Percentiles rank a stretch among this genome's conserved stretches.
Conservation (phyloP, 2,329 filamentous ascomycete genomes). For the Cladosporium oxysporum region DNA sequence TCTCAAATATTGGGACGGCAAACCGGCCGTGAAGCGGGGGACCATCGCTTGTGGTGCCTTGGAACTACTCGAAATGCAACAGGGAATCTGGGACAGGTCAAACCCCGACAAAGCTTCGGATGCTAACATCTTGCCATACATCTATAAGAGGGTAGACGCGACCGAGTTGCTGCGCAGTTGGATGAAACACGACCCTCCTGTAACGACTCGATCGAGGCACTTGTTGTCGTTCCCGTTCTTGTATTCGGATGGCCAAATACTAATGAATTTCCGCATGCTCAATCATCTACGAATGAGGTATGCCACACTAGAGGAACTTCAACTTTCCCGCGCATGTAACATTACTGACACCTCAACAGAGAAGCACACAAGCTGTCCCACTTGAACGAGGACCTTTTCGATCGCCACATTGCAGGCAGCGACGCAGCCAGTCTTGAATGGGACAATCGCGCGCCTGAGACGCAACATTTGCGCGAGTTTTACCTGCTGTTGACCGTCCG, state of each 20-base stretch:
- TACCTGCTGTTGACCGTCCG: conserved; percentile 49
- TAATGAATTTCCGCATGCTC: conserved; percentile 83
- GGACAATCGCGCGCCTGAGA: conserved; percentile 37
- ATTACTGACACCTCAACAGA: conserved; percentile 6
- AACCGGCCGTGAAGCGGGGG: conserved; percentile 67
- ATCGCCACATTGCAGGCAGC: conserved; percentile 12
- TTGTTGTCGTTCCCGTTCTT: conserved; percentile 79
- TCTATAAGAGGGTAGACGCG: conserved; percentile 73
- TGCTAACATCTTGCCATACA: conserved; percentile 53
- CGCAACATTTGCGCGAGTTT: conserved; percentile 33
- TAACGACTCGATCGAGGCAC: conserved; percentile 67
- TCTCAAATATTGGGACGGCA: conserved; percentile 78
- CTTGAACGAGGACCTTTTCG: conserved; percentile 18
- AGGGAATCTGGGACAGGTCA: conserved; percentile 4
- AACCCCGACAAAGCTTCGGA: conserved; percentile 7
- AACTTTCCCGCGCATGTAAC: background rate
- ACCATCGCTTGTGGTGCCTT: conserved; percentile 76
- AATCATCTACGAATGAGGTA: conserved; percentile 80
- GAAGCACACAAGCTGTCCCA: conserved; percentile 18
- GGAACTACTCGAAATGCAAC: conserved; percentile 68
- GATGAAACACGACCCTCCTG: conserved; percentile 54
- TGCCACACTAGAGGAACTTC: background rate
- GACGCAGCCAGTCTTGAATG: conserved; percentile 13
- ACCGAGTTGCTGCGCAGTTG: conserved; percentile 74
- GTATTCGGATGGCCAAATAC: conserved; percentile 70